Conservation (phyloP, 2,329 filamentous ascomycete species). For the Hymenoscyphus occultus region DNA sequence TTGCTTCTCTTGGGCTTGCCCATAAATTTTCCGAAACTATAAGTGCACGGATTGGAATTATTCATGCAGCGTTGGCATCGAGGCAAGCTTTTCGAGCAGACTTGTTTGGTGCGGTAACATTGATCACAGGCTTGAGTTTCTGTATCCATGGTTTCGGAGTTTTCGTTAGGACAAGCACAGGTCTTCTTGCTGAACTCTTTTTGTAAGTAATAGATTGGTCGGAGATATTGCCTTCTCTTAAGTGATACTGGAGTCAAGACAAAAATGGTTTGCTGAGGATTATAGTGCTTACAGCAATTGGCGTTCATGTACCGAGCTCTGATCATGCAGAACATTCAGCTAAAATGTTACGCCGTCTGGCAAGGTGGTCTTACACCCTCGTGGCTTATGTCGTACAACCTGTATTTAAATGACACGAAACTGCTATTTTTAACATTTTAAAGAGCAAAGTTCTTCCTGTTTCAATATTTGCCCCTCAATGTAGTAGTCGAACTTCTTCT, state of each 20-base stretch:
- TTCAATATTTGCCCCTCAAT: slow-evolving; percentile 1
- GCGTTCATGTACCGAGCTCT: slow-evolving; percentile 5
- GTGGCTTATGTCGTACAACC: slow-evolving; percentile 6
- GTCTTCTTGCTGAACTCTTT: slow-evolving; percentile 2
- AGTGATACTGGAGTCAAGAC: slow-evolving; percentile 5
- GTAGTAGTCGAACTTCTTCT: background rate
- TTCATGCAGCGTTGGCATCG: slow-evolving; percentile 11
- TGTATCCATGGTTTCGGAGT: slow-evolving; percentile 10
- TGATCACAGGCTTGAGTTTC: slow-evolving; percentile 15
- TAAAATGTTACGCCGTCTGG: slow-evolving; percentile 9
- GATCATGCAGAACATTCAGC: slow-evolving; percentile 11
- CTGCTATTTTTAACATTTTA: slow-evolving; percentile 12
- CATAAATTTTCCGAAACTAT: slow-evolving; percentile 15
- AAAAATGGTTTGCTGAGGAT: background rate
- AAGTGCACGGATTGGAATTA: slow-evolving; percentile 10
- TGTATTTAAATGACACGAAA: slow-evolving; percentile 5
- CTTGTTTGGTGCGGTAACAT: slow-evolving; percentile 13
- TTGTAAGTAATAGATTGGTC: background rate
- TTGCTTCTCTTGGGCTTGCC: slow-evolving; percentile 13
- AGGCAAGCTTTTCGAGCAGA: slow-evolving; percentile 9
- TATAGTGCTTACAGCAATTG: slow-evolving; percentile 10
- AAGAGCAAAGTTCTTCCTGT: background rate
- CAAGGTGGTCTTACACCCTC: slow-evolving; percentile 11
- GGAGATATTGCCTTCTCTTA: slow-evolving; percentile 9
- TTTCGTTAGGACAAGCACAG: background rate